Conservation (phyloP, 2,329 filamentous ascomycete species). For the Trichophyton equinum region DNA sequence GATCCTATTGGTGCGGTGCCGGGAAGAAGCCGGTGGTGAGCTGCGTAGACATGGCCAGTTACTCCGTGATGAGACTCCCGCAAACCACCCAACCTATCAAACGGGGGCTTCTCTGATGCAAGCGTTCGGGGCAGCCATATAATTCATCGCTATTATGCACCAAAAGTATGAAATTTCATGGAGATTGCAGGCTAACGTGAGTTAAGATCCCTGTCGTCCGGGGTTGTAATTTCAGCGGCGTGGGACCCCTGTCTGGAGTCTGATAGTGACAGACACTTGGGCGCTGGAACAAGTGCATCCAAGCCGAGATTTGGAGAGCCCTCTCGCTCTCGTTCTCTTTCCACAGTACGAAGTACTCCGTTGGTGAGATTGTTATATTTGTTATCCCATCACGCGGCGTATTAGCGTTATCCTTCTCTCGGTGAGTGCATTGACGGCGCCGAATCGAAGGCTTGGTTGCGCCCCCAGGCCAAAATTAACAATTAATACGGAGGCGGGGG, state of each 20-base stretch:
- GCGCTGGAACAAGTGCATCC: neutral
- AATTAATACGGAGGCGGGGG: too few relatives aligned
- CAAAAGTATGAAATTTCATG: neutral
- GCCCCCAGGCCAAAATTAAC: too few relatives aligned
- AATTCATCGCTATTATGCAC: neutral
- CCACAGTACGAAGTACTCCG: too few relatives aligned
- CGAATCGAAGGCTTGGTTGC: neutral
- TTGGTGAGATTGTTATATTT: too few relatives aligned
- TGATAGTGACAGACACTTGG: neutral
- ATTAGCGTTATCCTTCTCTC: too few relatives aligned
- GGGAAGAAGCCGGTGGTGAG: neutral
- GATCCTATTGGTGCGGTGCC: neutral
- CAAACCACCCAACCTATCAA: neutral
- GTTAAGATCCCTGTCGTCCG: constrained; percentile 14
- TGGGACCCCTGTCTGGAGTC: neutral
- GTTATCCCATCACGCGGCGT: too few relatives aligned
- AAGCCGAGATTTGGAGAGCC: neutral
- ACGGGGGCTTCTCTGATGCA: neutral
- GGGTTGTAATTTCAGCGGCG: constrained; percentile 11
- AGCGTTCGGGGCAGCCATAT: neutral
- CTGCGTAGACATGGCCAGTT: neutral
- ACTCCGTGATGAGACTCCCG: neutral
- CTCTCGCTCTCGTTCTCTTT: too few relatives aligned
- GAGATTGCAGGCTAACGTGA: neutral
- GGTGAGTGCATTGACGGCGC: neutral